Evolutionary conservation across 495 filamentous ascomycete species (phyloP).

Genomic region (Parachaetomium inaequale): DNA sequence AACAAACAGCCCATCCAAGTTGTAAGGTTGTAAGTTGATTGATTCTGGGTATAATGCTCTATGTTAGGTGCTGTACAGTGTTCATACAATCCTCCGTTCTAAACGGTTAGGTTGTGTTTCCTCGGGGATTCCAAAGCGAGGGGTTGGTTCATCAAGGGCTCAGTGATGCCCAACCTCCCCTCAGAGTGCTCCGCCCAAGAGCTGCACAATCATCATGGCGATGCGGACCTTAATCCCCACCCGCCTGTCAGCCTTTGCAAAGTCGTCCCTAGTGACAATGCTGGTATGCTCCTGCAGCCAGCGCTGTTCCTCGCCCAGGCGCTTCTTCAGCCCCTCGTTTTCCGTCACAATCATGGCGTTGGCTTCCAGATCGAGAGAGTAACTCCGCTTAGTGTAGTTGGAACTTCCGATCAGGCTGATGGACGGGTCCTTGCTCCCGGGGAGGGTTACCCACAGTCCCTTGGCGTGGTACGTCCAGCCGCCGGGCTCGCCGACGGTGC

Average conservation of each 20-base stretch:
- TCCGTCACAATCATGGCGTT: conserved; percentile 80
- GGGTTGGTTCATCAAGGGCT: not conserved
- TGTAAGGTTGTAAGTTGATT: conserved; percentile 2
- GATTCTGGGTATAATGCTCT: conserved; percentile 19
- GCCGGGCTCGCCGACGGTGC: conserved; percentile 69
- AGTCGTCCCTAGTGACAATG: conserved; percentile 65
- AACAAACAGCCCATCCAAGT: not conserved
- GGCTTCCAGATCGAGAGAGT: conserved; percentile 84
- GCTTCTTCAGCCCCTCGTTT: conserved; percentile 67
- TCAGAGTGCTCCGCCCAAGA: conserved; percentile 67
- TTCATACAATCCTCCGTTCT: conserved; percentile 4
- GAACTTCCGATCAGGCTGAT: conserved; percentile 83
- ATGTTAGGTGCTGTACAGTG: conserved; percentile 7
- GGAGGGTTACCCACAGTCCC: conserved; percentile 86
- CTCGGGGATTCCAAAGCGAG: not conserved
- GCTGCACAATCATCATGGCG: conserved; percentile 83
- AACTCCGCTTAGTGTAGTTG: conserved; percentile 94
- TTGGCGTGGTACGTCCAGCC: conserved; percentile 99
- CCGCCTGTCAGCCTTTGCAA: conserved; percentile 71
- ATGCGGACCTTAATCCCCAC: conserved; percentile 82
- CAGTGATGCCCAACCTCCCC: not conserved
- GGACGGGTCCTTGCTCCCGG: conserved; percentile 56
- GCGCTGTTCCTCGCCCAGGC: conserved; percentile 70
- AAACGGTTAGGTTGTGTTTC: not conserved
- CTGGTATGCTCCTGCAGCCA: conserved; percentile 72